Base-by-base conservation (phyloP, 2,329 filamentous ascomycete species). In the Colletotrichum nymphaeae region DNA sequence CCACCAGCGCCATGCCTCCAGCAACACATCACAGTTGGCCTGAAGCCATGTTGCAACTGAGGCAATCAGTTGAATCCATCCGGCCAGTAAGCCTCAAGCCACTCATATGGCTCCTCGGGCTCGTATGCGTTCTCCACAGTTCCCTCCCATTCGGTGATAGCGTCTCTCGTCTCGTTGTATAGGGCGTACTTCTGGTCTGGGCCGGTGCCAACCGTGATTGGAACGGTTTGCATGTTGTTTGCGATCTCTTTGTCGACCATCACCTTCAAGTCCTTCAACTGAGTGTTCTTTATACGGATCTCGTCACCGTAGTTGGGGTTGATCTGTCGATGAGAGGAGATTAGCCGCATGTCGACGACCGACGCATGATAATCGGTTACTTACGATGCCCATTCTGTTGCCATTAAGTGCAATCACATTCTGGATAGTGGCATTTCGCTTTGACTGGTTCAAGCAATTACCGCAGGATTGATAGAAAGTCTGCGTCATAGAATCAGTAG, bases 1-100 rank as follows among this genome's bases (percentile, higher is more conserved):
- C 26, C 12, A 7, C 14, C 11, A n/a, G 52, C 9, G n/a, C 9
- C 30, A 57, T 30, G 12, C 16, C 19, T 30, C 2, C 28, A 30
- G 19, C 55, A 60, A 9, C 22, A 6, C 28, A 9, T 42, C 5
- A 14, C 14, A 6, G 16, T 42, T 5, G 37, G 16, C 16, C 37
- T 42, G 7, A 19, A 7, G 16, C 37, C 37, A 42, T 7, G 14
- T 19, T 16, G 14, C 37, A 42, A 19, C 37, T 3, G 16, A 6
- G 22, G 6, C 32, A 5, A 16, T 60, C 11, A 69, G 52, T 72
- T 72, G 57, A 80, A 80, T 0, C 78, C 78, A 9, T 80, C 77
- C 0, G 78, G 78, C 76, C 77, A 85, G 68, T 91, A 91, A 75
- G 86, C 88, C 42, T 86, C 86, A 69, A 86, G 86, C 72, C 90